A percentile compares a stretch with the other conserved stretches of the same genome.
phyloP scores from a whole-genome alignment of 2,329 filamentous ascomycete species.

The Fusarium continuum region DNA sequence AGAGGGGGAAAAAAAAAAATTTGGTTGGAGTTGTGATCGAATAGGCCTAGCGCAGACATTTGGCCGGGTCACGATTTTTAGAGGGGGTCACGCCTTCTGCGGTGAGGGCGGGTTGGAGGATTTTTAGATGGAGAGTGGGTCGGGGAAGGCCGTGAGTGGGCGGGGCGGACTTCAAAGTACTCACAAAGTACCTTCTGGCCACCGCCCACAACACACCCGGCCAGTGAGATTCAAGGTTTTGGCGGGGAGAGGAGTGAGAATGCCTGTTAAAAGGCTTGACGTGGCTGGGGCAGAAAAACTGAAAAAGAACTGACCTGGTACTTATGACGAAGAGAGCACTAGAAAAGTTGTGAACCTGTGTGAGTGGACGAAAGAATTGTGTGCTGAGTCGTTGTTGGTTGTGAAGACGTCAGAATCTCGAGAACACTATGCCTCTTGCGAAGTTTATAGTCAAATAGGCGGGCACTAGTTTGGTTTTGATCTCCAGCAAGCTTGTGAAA shows the following conservation, averaged over 20 bases:
- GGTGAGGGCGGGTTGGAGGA: slow-evolving; percentile 38
- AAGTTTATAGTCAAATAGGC: not conserved
- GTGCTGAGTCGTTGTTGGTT: slow-evolving; percentile 28
- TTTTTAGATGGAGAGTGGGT: slow-evolving; percentile 38
- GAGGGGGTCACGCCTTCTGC: slow-evolving; percentile 41
- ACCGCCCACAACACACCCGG: slow-evolving; percentile 29
- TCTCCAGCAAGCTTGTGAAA: slow-evolving; percentile 13
- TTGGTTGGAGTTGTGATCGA: slow-evolving; percentile 45
- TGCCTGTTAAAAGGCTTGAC: slow-evolving; percentile 27
- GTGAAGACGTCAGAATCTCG: slow-evolving; percentile 13
- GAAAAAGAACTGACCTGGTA: slow-evolving; percentile 23
- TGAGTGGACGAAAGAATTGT: slow-evolving; percentile 14
- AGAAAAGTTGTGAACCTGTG: slow-evolving; percentile 3
- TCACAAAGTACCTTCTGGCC: slow-evolving; percentile 40
- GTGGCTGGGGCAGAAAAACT: slow-evolving; percentile 34
- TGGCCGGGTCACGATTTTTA: slow-evolving; percentile 40
- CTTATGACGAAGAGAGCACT: slow-evolving; percentile 29
- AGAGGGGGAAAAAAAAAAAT: slow-evolving; percentile 51
- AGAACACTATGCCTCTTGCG: not conserved
- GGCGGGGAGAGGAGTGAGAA: slow-evolving; percentile 6
- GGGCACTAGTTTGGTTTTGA: slow-evolving; percentile 11
- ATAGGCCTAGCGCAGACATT: slow-evolving; percentile 45
- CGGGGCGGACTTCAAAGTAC: slow-evolving; percentile 27
- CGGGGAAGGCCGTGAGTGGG: slow-evolving; percentile 44
- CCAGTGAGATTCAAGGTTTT: slow-evolving; percentile 31